Conservation (phyloP, 768 basidiomycete genomes). For the Mycena pura region DNA sequence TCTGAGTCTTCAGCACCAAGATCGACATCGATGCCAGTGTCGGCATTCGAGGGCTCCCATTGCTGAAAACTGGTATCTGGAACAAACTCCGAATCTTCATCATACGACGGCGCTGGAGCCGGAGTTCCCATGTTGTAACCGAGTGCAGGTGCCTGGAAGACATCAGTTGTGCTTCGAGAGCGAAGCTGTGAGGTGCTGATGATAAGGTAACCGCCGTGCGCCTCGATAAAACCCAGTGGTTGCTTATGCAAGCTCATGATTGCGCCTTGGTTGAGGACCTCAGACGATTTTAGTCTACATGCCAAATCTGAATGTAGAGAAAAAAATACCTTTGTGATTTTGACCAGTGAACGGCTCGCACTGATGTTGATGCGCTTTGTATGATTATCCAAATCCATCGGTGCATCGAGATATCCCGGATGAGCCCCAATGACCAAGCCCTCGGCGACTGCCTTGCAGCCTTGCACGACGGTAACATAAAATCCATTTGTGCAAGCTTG, state of each 20-base stretch:
- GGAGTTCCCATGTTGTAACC: background rate
- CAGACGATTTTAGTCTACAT: background rate
- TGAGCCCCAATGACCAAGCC: background rate
- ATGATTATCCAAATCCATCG: background rate
- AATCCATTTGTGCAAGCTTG: background rate
- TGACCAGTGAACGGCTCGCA: background rate
- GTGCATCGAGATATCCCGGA: background rate
- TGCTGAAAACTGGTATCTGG: too few species aligned
- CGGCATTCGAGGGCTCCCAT: too few species aligned
- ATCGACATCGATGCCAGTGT: too few species aligned
- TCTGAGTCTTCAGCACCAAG: too few species aligned
- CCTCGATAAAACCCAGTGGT: background rate
- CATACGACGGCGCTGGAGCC: background rate
- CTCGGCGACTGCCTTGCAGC: constrained; percentile 2
- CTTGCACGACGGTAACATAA: background rate
- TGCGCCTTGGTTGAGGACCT: background rate
- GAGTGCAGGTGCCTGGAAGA: background rate
- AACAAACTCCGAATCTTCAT: too few species aligned
- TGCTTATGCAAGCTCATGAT: background rate
- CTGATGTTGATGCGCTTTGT: background rate
- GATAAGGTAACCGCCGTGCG: background rate
- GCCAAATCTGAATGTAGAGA: too few species aligned
- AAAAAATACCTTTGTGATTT: background rate
- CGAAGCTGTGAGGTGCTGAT: background rate
- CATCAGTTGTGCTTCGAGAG: background rate